Conservation (phyloP, 2,329 filamentous ascomycete species). For the Epichloe sylvatica region DNA sequence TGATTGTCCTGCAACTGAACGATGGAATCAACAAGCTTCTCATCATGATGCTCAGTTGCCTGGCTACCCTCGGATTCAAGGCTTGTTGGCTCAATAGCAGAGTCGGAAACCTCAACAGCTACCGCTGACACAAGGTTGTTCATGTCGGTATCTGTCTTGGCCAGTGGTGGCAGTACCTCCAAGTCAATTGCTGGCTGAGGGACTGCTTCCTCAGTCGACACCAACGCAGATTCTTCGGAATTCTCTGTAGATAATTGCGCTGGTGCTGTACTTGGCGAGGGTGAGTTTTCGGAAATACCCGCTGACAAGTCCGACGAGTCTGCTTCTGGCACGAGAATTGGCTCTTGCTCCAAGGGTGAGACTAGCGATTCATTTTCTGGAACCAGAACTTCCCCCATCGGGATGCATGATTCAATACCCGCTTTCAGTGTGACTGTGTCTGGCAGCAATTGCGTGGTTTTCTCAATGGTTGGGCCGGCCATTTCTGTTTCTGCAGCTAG, state of each 20-base stretch:
- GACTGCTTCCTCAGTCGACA: neutral
- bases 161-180: neutral
- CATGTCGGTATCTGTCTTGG: neutral
- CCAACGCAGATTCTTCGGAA: neutral
- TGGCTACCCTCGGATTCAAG: neutral
- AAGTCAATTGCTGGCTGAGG: neutral
- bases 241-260: neutral
- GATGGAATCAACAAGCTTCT: neutral
- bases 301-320: neutral
- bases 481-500: neutral
- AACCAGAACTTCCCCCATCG: neutral
- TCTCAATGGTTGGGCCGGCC: neutral
- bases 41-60: neutral
- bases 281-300: neutral
- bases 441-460: neutral
- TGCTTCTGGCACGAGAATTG: neutral
- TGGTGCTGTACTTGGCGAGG: neutral
- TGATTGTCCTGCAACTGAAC: neutral
- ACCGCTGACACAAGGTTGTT: neutral
- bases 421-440: neutral
- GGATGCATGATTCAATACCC: neutral
- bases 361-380: neutral
- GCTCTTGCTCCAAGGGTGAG: neutral
- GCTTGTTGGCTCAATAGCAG: neutral
- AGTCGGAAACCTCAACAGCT: neutral